These are phyloP conservation scores for Tothia fuscella DNA, from an alignment of 2,329 filamentous ascomycete species.

Conservation along the genomic window DNA sequence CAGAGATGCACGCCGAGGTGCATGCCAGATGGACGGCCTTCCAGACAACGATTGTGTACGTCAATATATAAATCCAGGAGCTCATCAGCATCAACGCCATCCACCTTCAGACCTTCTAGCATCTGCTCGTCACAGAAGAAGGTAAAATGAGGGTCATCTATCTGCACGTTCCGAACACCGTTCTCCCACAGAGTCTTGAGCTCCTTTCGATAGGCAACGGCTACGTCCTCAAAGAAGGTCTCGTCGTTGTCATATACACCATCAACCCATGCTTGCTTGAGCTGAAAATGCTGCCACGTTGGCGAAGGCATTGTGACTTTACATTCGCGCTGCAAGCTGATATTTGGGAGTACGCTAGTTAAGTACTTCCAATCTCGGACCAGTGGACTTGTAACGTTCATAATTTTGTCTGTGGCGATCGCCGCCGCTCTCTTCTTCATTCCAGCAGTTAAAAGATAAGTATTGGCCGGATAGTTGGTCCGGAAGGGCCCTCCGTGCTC, in stretches of 20 bases:
- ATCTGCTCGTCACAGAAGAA: constrained; percentile 58
- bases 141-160: constrained; percentile 36
- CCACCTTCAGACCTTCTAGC: constrained; percentile 21
- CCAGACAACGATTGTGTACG: no score
- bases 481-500: no score
- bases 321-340: no score
- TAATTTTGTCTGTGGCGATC: constrained; percentile 46
- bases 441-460: constrained; percentile 47
- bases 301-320: constrained; percentile 58
- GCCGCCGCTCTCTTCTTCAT: constrained; percentile 39
- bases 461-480: constrained; percentile 48
- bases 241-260: constrained; percentile 34
- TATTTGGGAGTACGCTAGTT: no score
- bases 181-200: constrained; percentile 33
- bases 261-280: constrained; percentile 39
- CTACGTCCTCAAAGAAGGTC: constrained; percentile 36
- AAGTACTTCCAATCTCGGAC: constrained; percentile 50
- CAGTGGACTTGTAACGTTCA: constrained; percentile 41
- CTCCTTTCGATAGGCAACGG: constrained; percentile 34
- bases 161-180: constrained; percentile 35
- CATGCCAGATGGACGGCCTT: no score
- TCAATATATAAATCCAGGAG: constrained; percentile 56
- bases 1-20: constrained; percentile 38
- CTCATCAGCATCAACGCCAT: constrained; percentile 14
- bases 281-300: constrained; percentile 58